Base-by-base conservation (phyloP, 768 basidiomycete species). In the Lactarius evosmus region DNA sequence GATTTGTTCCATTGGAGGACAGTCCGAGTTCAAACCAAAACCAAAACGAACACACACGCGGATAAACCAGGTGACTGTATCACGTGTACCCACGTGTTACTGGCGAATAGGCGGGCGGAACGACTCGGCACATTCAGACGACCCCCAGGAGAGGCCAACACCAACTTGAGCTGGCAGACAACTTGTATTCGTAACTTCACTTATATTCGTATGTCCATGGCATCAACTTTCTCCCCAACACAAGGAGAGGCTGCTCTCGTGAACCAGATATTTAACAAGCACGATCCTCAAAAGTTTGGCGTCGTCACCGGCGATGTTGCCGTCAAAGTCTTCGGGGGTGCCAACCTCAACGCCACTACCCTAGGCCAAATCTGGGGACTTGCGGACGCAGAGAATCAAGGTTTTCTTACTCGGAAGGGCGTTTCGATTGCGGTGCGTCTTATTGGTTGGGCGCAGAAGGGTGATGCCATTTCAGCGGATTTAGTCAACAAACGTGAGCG, bases 281-380 rank as follows among this genome's bases (percentile, higher is more conserved):
- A 83, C 25, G 94, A 95, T 77, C 77, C 87, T 3, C 84, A 92
- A 76, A 88, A 89, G 73, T 80, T 88, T 61, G 92, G 92, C 46
- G 84, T 93, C 67, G 78, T 96, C 73, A 91, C 92, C 17, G 95
- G 95, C 71, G 94, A 96, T 67, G 86, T 88, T 70, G 97, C 95
- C 57, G 88, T 97, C 73, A 85, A 83, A 72, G 80, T 95, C 64
- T 93, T 98, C 71, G 81, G 85, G 64, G 88, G 91, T 62, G 88
- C 95, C 58, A 87, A 90, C 71, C 84, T 98, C 65, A 77, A 85
- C 41, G 87, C 93, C 9, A 78, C 82, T 19, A 81, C 83, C 38
- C 85, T 99, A 66, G 93, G 95, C 51, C 93, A 97, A 77, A 88
- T 99, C 67, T 99, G 97, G 96, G 83, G 79, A 63, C 78, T 98